Evolutionary conservation across 73 alveolate genomes (phyloP).

Genomic region (Urostyla sp.): DNA sequence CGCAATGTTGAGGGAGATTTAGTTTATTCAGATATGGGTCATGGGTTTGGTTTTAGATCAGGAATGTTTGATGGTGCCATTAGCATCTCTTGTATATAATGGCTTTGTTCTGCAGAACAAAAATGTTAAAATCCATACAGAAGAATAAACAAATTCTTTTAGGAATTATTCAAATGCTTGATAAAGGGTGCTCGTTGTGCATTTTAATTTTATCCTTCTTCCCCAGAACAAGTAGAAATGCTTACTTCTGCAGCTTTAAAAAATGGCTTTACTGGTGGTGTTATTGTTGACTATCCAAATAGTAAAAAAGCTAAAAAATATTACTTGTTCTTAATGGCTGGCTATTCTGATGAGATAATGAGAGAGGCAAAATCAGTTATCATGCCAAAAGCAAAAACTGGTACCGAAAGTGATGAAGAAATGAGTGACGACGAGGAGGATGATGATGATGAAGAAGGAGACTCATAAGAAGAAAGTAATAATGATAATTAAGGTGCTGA

Average conservation of each 20-base stretch:
- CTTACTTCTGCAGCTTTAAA: slow-evolving; percentile 94
- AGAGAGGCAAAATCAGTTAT: slow-evolving; percentile 72
- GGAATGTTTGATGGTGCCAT: slow-evolving; percentile 97
- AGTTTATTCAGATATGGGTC: slow-evolving; percentile 91
- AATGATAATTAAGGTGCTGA: slow-evolving; percentile 75
- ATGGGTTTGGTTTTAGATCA: slow-evolving; percentile 94
- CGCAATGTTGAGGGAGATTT: slow-evolving; percentile 94
- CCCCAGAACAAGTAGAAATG: slow-evolving; percentile 94
- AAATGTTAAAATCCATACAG: slow-evolving; percentile 90
- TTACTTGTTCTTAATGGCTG: slow-evolving; percentile 92
- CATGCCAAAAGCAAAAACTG: slow-evolving; percentile 65
- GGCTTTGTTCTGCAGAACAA: slow-evolving; percentile 97
- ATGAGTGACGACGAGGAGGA: slow-evolving; percentile 74
- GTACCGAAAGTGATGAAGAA: slow-evolving; percentile 29
- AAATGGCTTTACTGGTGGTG: slow-evolving; percentile 96
- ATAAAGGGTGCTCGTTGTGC: slow-evolving; percentile 96
- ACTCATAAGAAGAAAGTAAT: slow-evolving; percentile 81
- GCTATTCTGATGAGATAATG: slow-evolving; percentile 83
- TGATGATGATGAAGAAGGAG: slow-evolving; percentile 80
- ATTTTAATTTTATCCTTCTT: slow-evolving; percentile 96
- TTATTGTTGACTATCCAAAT: slow-evolving; percentile 96
- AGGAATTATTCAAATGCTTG: slow-evolving; percentile 83
- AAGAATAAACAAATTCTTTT: slow-evolving; percentile 89
- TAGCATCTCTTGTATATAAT: slow-evolving; percentile 95
- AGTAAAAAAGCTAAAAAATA: slow-evolving; percentile 93